Conservation (phyloP, 163 green algal genomes). For the Scenedesmus sp. region DNA sequence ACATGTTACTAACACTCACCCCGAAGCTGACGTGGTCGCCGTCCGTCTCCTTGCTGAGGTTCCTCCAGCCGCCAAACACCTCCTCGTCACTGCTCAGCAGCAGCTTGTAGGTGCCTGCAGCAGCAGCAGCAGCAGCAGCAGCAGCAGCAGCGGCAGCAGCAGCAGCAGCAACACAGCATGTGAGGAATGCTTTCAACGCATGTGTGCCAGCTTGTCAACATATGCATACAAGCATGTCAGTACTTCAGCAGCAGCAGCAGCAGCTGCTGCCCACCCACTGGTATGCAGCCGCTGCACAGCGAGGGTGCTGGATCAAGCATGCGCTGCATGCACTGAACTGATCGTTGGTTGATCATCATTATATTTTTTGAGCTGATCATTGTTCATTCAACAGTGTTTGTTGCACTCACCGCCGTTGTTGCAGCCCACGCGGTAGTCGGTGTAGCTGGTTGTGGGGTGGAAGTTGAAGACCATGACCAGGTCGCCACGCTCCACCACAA, state of each 20-base stretch:
- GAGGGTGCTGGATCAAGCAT: too few relatives aligned
- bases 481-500: constrained; percentile 94
- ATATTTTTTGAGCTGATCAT: not conserved
- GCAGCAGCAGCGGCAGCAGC: not conserved
- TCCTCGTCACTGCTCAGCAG: constrained; percentile 92
- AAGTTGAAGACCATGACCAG: constrained; percentile 99
- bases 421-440: constrained; percentile 88
- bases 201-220: not conserved
- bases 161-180: not conserved
- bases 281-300: not conserved
- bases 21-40: constrained; percentile 48
- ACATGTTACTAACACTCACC: not conserved
- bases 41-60: constrained; percentile 83
- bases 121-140: not conserved
- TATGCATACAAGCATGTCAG: not conserved
- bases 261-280: not conserved
- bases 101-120: constrained; percentile 62
- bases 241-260: not conserved
- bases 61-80: constrained; percentile 95
- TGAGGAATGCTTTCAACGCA: not conserved
- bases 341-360: not conserved
- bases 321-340: too few relatives aligned
- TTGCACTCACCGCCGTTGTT: constrained; percentile 33
- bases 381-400: not conserved
- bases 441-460: constrained; percentile 91